Conservation (phyloP, 2,329 filamentous ascomycete genomes). For the Clonostachys chloroleuca region DNA sequence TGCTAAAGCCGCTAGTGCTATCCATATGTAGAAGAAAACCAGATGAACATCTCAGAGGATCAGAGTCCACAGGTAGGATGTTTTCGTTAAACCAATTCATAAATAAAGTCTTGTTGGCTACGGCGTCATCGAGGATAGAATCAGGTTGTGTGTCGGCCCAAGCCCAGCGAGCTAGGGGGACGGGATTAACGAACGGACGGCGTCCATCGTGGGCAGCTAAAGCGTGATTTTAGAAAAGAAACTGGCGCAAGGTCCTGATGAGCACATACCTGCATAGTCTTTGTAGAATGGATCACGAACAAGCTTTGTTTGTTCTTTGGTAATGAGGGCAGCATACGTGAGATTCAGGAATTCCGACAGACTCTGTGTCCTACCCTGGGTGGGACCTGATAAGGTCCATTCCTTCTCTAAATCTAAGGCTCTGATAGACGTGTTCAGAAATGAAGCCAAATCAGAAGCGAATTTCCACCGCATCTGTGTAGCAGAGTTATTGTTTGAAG, state of each 20-base stretch:
- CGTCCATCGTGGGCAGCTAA: slow-evolving; percentile 22
- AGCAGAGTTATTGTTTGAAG: no score
- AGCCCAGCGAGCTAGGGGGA: slow-evolving; percentile 24
- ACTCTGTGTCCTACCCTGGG: slow-evolving; percentile 4
- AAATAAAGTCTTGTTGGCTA: slow-evolving; percentile 44
- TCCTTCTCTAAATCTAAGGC: slow-evolving; percentile 9
- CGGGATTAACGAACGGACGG: slow-evolving; percentile 27
- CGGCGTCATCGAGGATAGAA: slow-evolving; percentile 25
- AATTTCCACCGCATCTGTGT: slow-evolving; percentile 18
- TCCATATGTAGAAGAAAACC: slow-evolving; percentile 41
- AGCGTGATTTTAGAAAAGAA: no score
- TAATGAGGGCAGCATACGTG: slow-evolving; percentile 28
- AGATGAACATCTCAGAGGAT: slow-evolving; percentile 34
- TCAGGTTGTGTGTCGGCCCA: slow-evolving; percentile 22
- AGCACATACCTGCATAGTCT: slow-evolving; percentile 21
- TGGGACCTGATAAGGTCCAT: slow-evolving; percentile 17
- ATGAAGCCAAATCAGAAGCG: slow-evolving; percentile 12
- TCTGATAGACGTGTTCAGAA: slow-evolving; percentile 4
- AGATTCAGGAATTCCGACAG: slow-evolving; percentile 18
- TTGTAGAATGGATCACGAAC: slow-evolving; percentile 28
- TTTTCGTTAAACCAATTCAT: slow-evolving; percentile 38
- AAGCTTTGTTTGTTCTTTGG: slow-evolving; percentile 26
- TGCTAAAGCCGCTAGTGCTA: slow-evolving; percentile 4
- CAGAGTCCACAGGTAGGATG: slow-evolving; percentile 27
- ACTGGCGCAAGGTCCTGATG: no score